Conservation (phyloP, 257 asterid species). For the Petunia secreta region DNA sequence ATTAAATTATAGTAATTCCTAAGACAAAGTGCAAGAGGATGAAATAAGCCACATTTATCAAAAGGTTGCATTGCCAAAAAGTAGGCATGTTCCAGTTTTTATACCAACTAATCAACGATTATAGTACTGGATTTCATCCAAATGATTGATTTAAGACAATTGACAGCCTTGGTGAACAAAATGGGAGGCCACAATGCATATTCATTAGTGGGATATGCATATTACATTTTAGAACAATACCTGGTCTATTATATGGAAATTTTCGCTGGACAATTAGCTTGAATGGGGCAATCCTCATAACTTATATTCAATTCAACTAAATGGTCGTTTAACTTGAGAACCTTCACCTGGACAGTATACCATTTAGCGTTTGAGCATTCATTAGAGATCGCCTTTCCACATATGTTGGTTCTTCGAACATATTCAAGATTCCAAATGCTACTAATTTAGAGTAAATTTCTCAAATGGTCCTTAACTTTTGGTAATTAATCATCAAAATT, state of each 20-base stretch:
- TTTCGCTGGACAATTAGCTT: slow-evolving; percentile 26
- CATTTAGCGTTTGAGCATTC: not conserved
- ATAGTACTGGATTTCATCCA: slow-evolving; percentile 1
- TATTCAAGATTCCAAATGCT: not conserved
- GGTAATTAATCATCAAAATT: no score
- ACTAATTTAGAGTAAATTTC: no score
- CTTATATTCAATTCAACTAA: slow-evolving; percentile 1
- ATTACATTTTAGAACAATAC: not conserved
- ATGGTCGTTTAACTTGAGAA: no score
- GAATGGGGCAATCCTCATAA: slow-evolving; percentile 24
- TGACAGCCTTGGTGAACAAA: slow-evolving; percentile 24
- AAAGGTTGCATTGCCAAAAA: slow-evolving; percentile 24
- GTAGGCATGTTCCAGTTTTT: slow-evolving; percentile 25
- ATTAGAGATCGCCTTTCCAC: not conserved
- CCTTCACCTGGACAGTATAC: no score
- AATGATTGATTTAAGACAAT: slow-evolving; percentile 24
- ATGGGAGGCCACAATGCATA: slow-evolving; percentile 36
- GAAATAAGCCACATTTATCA: slow-evolving; percentile 3
- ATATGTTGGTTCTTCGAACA: not conserved
- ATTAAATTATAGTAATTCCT: not conserved
- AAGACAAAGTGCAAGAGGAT: not conserved
- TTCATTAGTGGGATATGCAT: slow-evolving; percentile 3
- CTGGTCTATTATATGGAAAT: slow-evolving; percentile 9
- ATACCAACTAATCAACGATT: slow-evolving; percentile 27
- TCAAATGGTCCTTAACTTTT: no score